Evolutionary conservation across 2,329 filamentous ascomycete species (phyloP).

Genomic region (Fonsecaea monophora): DNA sequence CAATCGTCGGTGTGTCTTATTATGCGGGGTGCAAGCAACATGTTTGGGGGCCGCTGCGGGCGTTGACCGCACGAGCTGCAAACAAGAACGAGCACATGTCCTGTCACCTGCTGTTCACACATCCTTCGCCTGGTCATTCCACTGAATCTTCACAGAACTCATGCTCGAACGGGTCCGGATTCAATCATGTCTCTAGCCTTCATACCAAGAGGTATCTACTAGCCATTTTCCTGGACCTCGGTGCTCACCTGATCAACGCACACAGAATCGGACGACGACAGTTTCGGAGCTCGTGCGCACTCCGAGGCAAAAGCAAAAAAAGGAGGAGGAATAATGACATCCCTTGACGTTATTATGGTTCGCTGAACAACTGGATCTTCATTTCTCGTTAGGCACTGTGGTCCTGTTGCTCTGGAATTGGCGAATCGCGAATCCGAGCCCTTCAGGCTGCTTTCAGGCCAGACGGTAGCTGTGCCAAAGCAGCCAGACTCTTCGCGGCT

Average conservation of each 20-base stretch:
- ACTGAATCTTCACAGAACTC: too few relatives aligned
- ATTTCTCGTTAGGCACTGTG: not conserved
- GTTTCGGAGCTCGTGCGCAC: too few relatives aligned
- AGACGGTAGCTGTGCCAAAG: not conserved
- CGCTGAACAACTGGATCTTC: not conserved
- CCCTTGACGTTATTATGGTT: not conserved
- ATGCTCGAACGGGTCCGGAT: too few relatives aligned
- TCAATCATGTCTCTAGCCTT: too few relatives aligned
- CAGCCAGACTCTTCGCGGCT: not conserved
- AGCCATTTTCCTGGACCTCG: not conserved
- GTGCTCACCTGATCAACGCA: not conserved
- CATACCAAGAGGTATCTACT: too few relatives aligned
- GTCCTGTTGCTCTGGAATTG: conserved; percentile 20
- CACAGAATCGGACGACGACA: not conserved
- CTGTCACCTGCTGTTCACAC: not conserved
- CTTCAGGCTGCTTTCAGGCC: not conserved
- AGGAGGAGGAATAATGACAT: not conserved
- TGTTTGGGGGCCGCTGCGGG: not conserved
- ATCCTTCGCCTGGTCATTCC: not conserved
- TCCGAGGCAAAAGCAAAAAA: too few relatives aligned
- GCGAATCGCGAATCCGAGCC: conserved; percentile 23
- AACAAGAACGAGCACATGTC: not conserved
- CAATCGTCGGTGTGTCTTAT: not conserved
- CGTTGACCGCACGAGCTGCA: not conserved
- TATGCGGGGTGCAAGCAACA: not conserved